Percentiles rank a stretch among this genome's conserved stretches.
Conservation (phyloP, 257 asterid species). For the Solanum stenotomum region DNA sequence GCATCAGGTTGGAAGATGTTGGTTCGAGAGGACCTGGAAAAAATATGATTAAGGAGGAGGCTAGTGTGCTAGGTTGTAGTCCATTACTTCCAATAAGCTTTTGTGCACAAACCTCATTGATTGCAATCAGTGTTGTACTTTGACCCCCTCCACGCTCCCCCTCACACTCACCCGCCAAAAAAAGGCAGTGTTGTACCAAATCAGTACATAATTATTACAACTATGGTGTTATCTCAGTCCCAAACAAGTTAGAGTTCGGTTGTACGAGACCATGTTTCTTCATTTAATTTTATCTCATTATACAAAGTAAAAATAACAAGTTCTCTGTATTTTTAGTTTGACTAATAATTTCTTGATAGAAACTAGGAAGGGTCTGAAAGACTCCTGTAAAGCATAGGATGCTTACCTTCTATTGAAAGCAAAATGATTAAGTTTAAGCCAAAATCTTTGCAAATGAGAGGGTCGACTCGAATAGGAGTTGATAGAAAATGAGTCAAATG, state of each 20-base stretch:
- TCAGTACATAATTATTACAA: background rate
- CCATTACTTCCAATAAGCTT: too few species aligned
- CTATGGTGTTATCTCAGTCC: background rate
- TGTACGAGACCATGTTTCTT: background rate
- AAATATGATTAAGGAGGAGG: background rate
- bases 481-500: too few species aligned
- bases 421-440: background rate
- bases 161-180: too few species aligned
- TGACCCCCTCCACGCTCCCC: too few species aligned
- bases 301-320: background rate
- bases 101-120: background rate
- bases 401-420: background rate
- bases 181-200: background rate
- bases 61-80: background rate
- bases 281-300: background rate
- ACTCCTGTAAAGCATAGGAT: background rate
- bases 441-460: too few species aligned
- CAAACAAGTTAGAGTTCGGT: background rate
- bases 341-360: background rate
- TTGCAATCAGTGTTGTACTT: background rate
- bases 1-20: background rate
- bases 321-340: background rate
- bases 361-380: background rate
- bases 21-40: background rate
- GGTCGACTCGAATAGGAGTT: too few species aligned